A percentile compares a stretch with the other conserved stretches of the same genome.
phyloP scores from a whole-genome alignment of 352 stramenopile genomes.

The Globisporangium barbulae region DNA sequence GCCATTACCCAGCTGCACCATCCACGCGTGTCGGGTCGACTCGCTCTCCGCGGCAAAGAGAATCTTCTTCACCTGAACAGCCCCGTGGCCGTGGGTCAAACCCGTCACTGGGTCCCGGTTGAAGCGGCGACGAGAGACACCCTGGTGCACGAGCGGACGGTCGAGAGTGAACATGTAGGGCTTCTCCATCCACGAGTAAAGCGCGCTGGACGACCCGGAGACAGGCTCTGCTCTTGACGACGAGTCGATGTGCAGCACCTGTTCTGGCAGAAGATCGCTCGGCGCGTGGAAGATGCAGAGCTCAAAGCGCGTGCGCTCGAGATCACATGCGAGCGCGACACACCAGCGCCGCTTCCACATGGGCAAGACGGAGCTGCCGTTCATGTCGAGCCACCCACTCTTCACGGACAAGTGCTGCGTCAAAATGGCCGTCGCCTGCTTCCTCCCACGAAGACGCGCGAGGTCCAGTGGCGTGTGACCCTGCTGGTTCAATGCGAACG shows the following conservation, averaged over 20 bases:
- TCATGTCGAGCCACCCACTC: constrained; percentile 56
- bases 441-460: constrained; percentile 42
- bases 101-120: constrained; percentile 27
- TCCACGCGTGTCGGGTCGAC: constrained; percentile 27
- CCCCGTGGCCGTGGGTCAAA: constrained; percentile 30
- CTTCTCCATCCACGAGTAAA: constrained; percentile 35
- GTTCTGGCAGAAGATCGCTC: constrained; percentile 31
- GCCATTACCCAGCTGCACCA: constrained; percentile 23
- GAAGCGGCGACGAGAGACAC: constrained; percentile 32
- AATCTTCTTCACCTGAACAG: constrained; percentile 31
- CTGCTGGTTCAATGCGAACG: constrained; percentile 48
- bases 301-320: constrained; percentile 38
- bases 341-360: constrained; percentile 69
- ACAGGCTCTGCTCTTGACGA: constrained; percentile 24
- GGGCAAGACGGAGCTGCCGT: constrained; percentile 29
- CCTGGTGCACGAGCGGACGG: constrained; percentile 32
- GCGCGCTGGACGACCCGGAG: constrained; percentile 15
- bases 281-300: constrained; percentile 49
- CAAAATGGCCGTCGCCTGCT: constrained; percentile 38
- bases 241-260: constrained; percentile 46
- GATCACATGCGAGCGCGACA: constrained; percentile 50
- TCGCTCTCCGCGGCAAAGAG: constrained; percentile 41
- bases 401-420: constrained; percentile 46
- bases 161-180: constrained; percentile 38
- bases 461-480: constrained; percentile 62